Evolutionary conservation across 202 grass and related monocot species (phyloP).

Genomic region (Saccharum hybrid): DNA sequence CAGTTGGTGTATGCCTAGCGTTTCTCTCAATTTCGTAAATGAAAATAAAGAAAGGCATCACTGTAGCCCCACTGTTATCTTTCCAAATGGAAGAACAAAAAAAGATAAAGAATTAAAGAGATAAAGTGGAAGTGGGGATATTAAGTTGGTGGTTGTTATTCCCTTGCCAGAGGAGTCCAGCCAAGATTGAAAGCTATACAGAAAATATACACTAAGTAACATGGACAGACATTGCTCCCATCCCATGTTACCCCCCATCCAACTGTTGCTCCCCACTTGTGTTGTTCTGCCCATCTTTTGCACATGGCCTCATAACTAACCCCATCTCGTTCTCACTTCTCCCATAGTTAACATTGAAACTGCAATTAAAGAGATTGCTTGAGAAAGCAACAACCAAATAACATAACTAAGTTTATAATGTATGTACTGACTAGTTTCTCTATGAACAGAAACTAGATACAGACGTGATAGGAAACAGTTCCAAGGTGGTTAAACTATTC

Average conservation of each 20-base stretch:
- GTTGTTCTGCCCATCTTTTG: conserved; percentile 48
- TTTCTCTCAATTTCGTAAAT: conserved; percentile 22
- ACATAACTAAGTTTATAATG: conserved; percentile 9
- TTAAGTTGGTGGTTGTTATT: conserved; percentile 48
- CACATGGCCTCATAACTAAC: conserved; percentile 70
- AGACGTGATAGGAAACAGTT: not conserved
- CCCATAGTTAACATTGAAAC: conserved; percentile 45
- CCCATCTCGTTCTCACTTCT: conserved; percentile 45
- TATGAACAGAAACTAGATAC: conserved; percentile 25
- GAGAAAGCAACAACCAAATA: conserved; percentile 30
- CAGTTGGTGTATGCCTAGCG: not conserved
- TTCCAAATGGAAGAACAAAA: conserved; percentile 16
- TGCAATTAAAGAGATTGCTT: conserved; percentile 33
- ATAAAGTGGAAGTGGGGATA: conserved; percentile 42
- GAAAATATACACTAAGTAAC: conserved; percentile 59
- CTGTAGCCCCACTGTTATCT: conserved; percentile 32
- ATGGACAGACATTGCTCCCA: conserved; percentile 52
- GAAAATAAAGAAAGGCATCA: conserved; percentile 1
- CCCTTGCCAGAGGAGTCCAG: conserved; percentile 60
- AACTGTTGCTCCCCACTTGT: conserved; percentile 65
- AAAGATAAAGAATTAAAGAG: conserved; percentile 40
- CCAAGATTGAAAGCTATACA: conserved; percentile 62
- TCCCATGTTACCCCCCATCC: conserved; percentile 70
- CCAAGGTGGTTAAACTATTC: conserved; percentile 1
- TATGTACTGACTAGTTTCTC: conserved; percentile 15